Evolutionary conservation across 1,139 yeast genomes (phyloP), one percentile per base, ranked within the genome.

Genomic region (Candida sanyaensis): DNA sequence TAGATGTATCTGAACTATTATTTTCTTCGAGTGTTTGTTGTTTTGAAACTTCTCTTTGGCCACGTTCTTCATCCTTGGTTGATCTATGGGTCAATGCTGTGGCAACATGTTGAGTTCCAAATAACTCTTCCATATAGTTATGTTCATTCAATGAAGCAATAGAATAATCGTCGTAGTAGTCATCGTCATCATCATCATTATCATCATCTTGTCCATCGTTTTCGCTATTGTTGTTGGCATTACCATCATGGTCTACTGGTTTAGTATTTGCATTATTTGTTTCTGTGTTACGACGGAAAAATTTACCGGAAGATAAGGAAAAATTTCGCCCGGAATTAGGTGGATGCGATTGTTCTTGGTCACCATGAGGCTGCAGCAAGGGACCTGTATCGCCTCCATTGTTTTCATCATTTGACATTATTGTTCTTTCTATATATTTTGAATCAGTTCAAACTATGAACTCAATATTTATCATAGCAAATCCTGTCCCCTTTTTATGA

Each of bases 101-200:
- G 28, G 41, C 36, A 17, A 50, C 33, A 31, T 48, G 53, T 3
- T 42, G 38, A 7, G 52, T 53, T 10, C 62, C 62, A 45, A 56
- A 60, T 34, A 53, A 43, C 5, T 54, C 55, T 13, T 30, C 41
- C 29, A 45, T 41, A 28, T 41, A 45, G 7, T 34, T 34, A 21
- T 34, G 17, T 9, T 34, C 38, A 21, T 34, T 21, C 27, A 34
- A 21, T 4, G 38, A 34, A 7, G 27, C 27, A 34, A 34, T 34
- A 6, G 38, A 34, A 12, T 48, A 43, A 17, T 46, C 45, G 12
- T 51, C 52, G 8, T 41, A 41, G 7, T 45, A 9, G 7, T 28
- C 13, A 36, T 42, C 43, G 10, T 37, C 52, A 13, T 42, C 36
- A 13, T 30, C 13, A 36, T 42, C 43, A 8, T 37, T 50, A 13